Conservation (phyloP, 2,329 filamentous ascomycete genomes). For the Botrytis sinoallii region DNA sequence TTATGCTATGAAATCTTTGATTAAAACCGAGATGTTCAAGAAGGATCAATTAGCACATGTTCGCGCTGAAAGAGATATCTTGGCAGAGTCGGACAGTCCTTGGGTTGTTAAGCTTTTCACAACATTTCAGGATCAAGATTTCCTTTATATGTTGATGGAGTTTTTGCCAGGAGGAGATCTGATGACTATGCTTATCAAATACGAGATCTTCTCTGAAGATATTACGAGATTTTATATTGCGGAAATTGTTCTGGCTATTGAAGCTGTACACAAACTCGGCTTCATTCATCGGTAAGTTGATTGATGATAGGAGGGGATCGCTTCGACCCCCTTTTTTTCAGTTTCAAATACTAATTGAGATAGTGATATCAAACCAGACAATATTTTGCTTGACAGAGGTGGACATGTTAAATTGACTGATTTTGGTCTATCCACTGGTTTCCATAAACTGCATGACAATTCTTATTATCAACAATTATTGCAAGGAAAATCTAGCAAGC, state of each 20-base stretch:
- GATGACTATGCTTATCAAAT: constrained; percentile 99
- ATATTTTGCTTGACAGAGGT: constrained; percentile 90
- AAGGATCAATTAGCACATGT: constrained; percentile 98
- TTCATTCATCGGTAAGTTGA: constrained; percentile 88
- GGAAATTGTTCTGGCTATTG: constrained; percentile 95
- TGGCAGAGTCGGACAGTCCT: constrained; percentile 98
- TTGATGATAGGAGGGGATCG: constrained; percentile 1
- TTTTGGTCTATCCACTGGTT: constrained; percentile 95
- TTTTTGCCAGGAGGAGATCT: constrained; percentile 96
- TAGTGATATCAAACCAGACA: constrained; percentile 98
- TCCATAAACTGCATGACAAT: constrained; percentile 96
- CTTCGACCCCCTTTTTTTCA: neutral
- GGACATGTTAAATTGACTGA: constrained; percentile 98
- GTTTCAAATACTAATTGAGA: constrained; percentile 18
- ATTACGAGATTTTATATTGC: constrained; percentile 99
- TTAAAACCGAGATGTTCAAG: constrained; percentile 99
- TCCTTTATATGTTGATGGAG: constrained; percentile 99
- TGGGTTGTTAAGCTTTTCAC: constrained; percentile 99
- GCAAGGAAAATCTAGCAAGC: constrained; percentile 68
- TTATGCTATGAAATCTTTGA: constrained; percentile 95
- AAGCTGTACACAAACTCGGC: constrained; percentile 94
- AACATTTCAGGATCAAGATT: constrained; percentile 94
- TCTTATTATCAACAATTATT: constrained; percentile 97
- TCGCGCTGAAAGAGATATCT: constrained; percentile 92
- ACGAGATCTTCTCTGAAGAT: constrained; percentile 98